Evolutionary conservation across 768 basidiomycete genomes (phyloP), one percentile per base, ranked within the genome.

Genomic region (Pisolithus tinctorius): DNA sequence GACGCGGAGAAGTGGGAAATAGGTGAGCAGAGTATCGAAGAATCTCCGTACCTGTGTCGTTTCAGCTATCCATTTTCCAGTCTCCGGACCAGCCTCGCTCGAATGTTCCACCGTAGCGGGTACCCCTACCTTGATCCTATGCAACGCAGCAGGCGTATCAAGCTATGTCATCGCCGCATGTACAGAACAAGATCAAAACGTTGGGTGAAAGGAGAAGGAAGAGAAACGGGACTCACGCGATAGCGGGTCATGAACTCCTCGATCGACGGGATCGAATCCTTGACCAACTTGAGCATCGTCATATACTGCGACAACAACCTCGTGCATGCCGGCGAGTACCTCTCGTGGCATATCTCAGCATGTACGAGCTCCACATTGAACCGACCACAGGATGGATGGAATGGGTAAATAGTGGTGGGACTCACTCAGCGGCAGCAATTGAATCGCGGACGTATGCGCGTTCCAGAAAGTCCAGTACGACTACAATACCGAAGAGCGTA

Each of bases 251-350:
- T 95, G 70, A 97, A 99, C 17, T 84, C 79, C 58, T 97, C 94
- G 39, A 97, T 79, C 27, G 80, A 85, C 0, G 82, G 81, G 8
- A 94, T 90, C 20, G 87, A 86, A 49, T 91, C 83, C n/a, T 84
- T 84, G 10, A 98, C 86, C n/a, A 97, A 78, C 70, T 93, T 96
- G 54, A 93, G 73, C 83, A 96, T 91, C 0, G 92, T 94, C 80
- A 96, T 96, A 75, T 96, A 98, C 69, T 96, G 93, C 6, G 92
- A 90, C 13, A 98, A 71, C n/a, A 99, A 72, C 38, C 88, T 80
- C 13, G 91, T 93, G 66, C 95, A 99, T 54, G 93, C 93, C 51
- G 93, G 94, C 56, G 93, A 93, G 67, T 98, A 99, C 76, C 93
- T 96, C 80, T 79, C 42, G 47, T 41, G 37, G 38, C 7, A 17